Base-by-base conservation (phyloP, 2,329 filamentous ascomycete genomes). In the Phoma sp. region DNA sequence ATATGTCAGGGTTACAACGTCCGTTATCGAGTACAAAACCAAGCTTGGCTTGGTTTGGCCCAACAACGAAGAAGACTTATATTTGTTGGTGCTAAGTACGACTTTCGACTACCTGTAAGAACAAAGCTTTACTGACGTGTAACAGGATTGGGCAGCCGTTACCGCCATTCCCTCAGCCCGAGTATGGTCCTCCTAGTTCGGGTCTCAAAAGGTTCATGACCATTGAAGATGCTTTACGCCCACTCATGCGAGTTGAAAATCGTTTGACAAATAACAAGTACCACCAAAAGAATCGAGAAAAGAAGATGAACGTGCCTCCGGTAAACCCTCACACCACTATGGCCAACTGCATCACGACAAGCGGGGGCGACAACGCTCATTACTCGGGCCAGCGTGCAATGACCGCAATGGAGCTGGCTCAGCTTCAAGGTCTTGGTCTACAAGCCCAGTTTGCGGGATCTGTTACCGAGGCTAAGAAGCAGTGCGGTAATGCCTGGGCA, bases 151-250 rank as follows among this genome's bases (percentile, higher is more conserved):
- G 25, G 12, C 29, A 31, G 25, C 70, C 73, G 0, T 31, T 75
- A 0, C 71, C 73, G 0, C 66, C 66, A 0, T 73, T 75, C 24
- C 73, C 73, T 0, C 60, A 60, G 9, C 58, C 64, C 0, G 67
- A 57, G 0, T 62, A 72, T 39, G 72, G 72, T 21, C 52, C 59
- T 0, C 2, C 19, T 1, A 60, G 58, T 1, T 65, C 47, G 17
- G 67, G 72, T 0, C 38, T 75, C 0, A 64, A 67, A 21, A 61
- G 41, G 0, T 67, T 47, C 10, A 46, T 60, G 0, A 59, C 52
- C 1, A 68, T 75, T 3, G 52, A 33, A 0, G 62, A 73, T 21
- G 67, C 68, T 0, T 51, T 75, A 2, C 22, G 36, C 6, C 54
- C 57, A 0, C 19, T 73, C 1, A 29, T 57, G 8, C 58, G 51